These are phyloP conservation scores for Trichoderma reesei DNA, from an alignment of 495 filamentous ascomycete species.

Conservation along the genomic window DNA sequence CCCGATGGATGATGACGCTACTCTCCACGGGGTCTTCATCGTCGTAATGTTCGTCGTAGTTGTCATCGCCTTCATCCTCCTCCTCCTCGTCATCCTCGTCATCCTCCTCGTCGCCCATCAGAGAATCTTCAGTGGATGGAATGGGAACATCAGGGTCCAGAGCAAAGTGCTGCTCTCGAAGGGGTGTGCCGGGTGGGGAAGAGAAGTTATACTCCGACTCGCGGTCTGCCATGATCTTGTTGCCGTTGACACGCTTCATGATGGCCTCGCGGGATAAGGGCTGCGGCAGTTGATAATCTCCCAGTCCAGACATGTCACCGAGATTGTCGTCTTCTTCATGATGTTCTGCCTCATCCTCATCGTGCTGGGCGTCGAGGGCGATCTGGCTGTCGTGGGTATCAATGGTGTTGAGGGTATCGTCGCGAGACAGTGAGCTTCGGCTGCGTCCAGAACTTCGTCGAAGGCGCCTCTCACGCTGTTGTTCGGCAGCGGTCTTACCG, in stretches of 20 bases:
- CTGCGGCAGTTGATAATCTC: conserved; percentile 55
- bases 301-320: conserved; percentile 43
- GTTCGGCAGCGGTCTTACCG: conserved; percentile 40
- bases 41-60: conserved; percentile 7
- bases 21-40: conserved; percentile 18
- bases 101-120: conserved; percentile 44
- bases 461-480: conserved; percentile 54
- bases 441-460: conserved; percentile 40
- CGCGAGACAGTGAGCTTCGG: conserved; percentile 42
- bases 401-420: conserved; percentile 27
- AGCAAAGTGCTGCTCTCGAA: conserved; percentile 31
- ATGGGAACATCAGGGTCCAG: conserved; percentile 82
- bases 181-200: conserved; percentile 33
- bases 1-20: conserved; percentile 59
- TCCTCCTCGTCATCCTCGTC: conserved; percentile 32
- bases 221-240: conserved; percentile 37
- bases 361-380: background rate
- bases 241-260: conserved; percentile 72
- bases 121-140: conserved; percentile 55
- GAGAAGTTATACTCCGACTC: conserved; percentile 58
- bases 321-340: conserved; percentile 30
- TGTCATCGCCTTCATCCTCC: too few relatives aligned
- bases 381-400: background rate
- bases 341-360: conserved; percentile 17
- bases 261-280: conserved; percentile 92